Conservation (phyloP, 2,329 filamentous ascomycete species). For the Colletotrichum truncatum region DNA sequence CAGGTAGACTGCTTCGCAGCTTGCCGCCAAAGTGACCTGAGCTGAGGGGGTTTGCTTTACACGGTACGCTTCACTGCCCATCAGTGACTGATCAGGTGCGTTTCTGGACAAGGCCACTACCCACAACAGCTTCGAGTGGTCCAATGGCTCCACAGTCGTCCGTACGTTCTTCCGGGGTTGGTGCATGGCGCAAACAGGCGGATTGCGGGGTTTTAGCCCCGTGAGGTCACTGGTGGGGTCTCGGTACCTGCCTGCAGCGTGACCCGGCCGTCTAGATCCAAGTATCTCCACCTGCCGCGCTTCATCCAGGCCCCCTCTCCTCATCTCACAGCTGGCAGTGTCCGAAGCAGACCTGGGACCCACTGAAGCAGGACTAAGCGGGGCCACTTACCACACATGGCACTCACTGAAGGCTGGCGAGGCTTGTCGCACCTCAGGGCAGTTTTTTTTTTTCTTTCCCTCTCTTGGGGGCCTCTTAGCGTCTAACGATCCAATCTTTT, state of each 20-base stretch:
- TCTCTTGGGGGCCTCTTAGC: neutral
- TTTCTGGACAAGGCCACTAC: slow-evolving; percentile 29
- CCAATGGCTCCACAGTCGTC: slow-evolving; percentile 29
- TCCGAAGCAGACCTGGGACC: neutral
- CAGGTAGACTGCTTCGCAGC: slow-evolving; percentile 3
- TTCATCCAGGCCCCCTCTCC: neutral
- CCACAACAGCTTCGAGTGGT: slow-evolving; percentile 30
- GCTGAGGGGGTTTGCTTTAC: slow-evolving; percentile 1
- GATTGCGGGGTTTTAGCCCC: slow-evolving; percentile 38
- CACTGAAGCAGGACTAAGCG: neutral
- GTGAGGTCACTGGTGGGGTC: slow-evolving; percentile 30
- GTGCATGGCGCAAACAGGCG: slow-evolving; percentile 25
- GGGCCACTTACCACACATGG: neutral
- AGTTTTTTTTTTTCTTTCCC: neutral
- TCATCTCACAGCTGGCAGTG: neutral
- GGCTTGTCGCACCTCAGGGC: no score
- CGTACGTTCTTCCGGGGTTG: slow-evolving; percentile 37
- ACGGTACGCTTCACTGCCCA: neutral
- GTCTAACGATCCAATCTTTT: slow-evolving; percentile 19
- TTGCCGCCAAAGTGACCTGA: slow-evolving; percentile 4
- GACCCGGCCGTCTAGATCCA: slow-evolving; percentile 12
- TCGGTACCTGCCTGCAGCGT: slow-evolving; percentile 25
- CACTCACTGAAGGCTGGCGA: no score
- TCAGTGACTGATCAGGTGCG: slow-evolving; percentile 27
- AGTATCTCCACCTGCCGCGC: slow-evolving; percentile 15